Base-by-base conservation (phyloP, 371 early-diverging fungal species). In the Lichtheimia hyalospora region DNA sequence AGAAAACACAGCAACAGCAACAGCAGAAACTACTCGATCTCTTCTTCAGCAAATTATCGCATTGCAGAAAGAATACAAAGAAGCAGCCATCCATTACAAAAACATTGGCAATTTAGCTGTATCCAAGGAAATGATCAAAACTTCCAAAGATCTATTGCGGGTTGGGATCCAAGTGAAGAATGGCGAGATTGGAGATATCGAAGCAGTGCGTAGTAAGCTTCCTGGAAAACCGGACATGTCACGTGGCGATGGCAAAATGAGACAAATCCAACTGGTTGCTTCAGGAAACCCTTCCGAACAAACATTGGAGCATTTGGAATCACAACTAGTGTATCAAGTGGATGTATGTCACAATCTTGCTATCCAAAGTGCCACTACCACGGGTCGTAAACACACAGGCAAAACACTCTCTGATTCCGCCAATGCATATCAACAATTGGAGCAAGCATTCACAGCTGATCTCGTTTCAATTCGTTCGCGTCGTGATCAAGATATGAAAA, bases 301-400 rank as follows among this genome's bases (percentile, higher is more conserved):
- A 6, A 81, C 81, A 0, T 70, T 71, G 23, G 74, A 78, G 5
- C 81, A 77, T 58, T 65, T 84, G 13, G 76, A 82, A 52, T 62
- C 75, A 0, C 84, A 84, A 24, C 75, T 92, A 5, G 69, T 66
- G 15, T 73, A 82, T 6, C 91, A 92, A 69, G 77, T 87, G 49
- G 73, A 81, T 41, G 64, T 84, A n/a, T 88, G 91, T 64, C 84
- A 84, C 20, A 83, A 81, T 4, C 65, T 89, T 0, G 66, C 85
- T 34, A 60, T 79, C 7, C 79, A 89, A 60, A 62, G 53, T 0
- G 84, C 79, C 27, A 46, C n/a, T 18, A 8, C 53, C 70, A 5
- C 60, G 63, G 50, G 23, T 2, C 44, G 28, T 58, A 57, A 58
- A 41, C 46, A 41, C 51, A 39, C 49, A 0, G 25, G 54, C 8